These are phyloP conservation scores for Westerdykella ornata DNA, from an alignment of 2,329 filamentous ascomycete genomes.

Conservation along the genomic window DNA sequence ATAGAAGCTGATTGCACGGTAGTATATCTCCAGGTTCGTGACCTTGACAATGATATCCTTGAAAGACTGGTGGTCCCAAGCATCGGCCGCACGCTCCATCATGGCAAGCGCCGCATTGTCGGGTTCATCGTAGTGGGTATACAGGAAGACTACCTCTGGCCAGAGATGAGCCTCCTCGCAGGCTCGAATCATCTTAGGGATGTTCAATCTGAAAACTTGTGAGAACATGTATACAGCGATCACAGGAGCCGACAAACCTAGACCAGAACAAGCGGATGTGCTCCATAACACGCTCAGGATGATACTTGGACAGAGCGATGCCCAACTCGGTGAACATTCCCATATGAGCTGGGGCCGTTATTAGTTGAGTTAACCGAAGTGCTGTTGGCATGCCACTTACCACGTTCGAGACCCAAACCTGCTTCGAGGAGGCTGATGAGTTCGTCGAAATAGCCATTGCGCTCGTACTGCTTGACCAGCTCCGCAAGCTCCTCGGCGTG, in stretches of 20 bases:
- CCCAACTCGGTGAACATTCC: constrained; percentile 93
- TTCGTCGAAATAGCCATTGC: constrained; percentile 96
- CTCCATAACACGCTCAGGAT: constrained; percentile 94
- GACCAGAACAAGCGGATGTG: constrained; percentile 98
- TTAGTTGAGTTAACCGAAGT: constrained; percentile 1
- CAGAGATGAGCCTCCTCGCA: constrained; percentile 93
- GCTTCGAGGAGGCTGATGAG: constrained; percentile 91
- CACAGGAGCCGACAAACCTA: too few relatives aligned
- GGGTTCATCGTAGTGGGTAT: constrained; percentile 97
- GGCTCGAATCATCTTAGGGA: constrained; percentile 90
- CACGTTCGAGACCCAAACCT: constrained; percentile 83
- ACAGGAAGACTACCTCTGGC: constrained; percentile 96
- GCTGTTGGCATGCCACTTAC: constrained; percentile 2
- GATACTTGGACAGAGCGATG: constrained; percentile 88
- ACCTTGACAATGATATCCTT: constrained; percentile 98
- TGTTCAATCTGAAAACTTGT: too few relatives aligned
- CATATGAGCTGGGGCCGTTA: constrained; percentile 57
- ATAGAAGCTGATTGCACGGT: constrained; percentile 94
- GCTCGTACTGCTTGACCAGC: constrained; percentile 93
- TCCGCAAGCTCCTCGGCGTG: constrained; percentile 92
- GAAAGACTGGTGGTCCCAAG: constrained; percentile 99
- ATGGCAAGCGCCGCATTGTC: constrained; percentile 96
- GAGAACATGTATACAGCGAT: too few relatives aligned
- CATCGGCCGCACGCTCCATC: constrained; percentile 95
- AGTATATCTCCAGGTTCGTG: constrained; percentile 97